Percentiles rank a stretch among this genome's conserved stretches.
phyloP scores from a whole-genome alignment of 345 rosid species.

The Linum tenue region DNA sequence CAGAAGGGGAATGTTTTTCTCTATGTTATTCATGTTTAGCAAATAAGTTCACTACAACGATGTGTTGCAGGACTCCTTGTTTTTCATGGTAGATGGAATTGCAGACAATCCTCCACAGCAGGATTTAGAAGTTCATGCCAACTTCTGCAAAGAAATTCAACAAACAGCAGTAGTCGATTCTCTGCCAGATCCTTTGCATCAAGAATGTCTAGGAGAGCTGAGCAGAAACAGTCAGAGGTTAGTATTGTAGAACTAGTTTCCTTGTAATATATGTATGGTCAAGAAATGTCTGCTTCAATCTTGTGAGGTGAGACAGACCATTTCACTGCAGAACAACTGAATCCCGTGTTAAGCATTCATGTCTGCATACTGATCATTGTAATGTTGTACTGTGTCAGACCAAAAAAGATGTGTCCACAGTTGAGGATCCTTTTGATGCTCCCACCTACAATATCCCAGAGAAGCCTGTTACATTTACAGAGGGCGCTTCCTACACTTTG shows the following conservation, averaged over 20 bases:
- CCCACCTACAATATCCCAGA: constrained; percentile 91
- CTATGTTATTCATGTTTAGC: constrained; percentile 6
- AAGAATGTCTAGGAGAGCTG: constrained; percentile 40
- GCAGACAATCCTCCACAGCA: constrained; percentile 14
- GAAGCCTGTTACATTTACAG: constrained; percentile 83
- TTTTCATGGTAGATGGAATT: constrained; percentile 15
- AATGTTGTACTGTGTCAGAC: constrained; percentile 32
- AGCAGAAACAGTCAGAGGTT: constrained; percentile 51
- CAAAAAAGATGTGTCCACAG: constrained; percentile 70
- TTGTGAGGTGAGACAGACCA: not conserved
- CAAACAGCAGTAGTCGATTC: constrained; percentile 18
- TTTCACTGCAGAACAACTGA: too few species aligned
- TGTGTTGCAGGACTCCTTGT: constrained; percentile 34
- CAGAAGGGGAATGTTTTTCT: not conserved
- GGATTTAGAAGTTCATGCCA: constrained; percentile 19
- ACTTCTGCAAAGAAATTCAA: constrained; percentile 17
- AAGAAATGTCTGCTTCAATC: not conserved
- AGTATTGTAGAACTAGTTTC: constrained; percentile 11
- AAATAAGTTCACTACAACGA: constrained; percentile 11
- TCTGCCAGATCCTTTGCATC: constrained; percentile 63
- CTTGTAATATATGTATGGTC: not conserved
- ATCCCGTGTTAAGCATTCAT: not conserved
- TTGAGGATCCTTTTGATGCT: constrained; percentile 95
- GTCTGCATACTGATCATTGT: constrained; percentile 2
- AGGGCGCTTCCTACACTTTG: constrained; percentile 89